Evolutionary conservation across 768 basidiomycete genomes (phyloP).

Genomic region (Russula sp.): DNA sequence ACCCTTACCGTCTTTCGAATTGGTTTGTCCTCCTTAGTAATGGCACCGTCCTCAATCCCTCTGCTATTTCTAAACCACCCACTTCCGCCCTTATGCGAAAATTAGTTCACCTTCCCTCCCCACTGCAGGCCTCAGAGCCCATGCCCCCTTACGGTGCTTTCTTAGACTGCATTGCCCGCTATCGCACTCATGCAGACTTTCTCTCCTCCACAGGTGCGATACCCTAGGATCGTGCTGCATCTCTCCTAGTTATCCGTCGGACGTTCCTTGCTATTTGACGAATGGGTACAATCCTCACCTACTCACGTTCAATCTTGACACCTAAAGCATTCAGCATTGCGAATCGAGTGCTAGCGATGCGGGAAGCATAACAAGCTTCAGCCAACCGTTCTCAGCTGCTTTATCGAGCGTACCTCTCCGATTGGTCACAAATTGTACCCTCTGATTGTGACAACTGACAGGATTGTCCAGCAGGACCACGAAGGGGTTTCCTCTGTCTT

Average conservation of each 20-base stretch:
- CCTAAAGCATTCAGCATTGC: constrained; percentile 20
- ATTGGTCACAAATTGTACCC: constrained; percentile 22
- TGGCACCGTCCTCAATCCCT: not conserved
- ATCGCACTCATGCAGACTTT: constrained; percentile 40
- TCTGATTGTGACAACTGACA: constrained; percentile 22
- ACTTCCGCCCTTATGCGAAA: constrained; percentile 8
- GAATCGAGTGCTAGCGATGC: constrained; percentile 35
- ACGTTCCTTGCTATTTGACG: not conserved
- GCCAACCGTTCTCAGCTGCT: constrained; percentile 44
- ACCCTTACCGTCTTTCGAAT: constrained; percentile 18
- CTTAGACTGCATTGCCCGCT: constrained; percentile 40
- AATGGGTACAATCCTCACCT: constrained; percentile 11
- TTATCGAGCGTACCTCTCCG: constrained; percentile 50
- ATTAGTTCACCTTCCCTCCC: constrained; percentile 19
- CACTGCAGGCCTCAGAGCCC: not conserved
- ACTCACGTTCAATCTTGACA: constrained; percentile 22
- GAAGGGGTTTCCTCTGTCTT: constrained; percentile 42
- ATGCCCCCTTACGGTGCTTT: constrained; percentile 14
- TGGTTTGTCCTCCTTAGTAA: constrained; percentile 10
- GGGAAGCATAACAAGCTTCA: constrained; percentile 36
- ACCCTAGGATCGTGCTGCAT: constrained; percentile 16
- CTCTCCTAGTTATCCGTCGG: constrained; percentile 16
- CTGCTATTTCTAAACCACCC: constrained; percentile 1
- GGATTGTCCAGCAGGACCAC: constrained; percentile 20
- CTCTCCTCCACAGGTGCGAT: constrained; percentile 32